Evolutionary conservation across 2,329 filamentous ascomycete genomes (phyloP).

Genomic region (Ophiosphaerella korrae): DNA sequence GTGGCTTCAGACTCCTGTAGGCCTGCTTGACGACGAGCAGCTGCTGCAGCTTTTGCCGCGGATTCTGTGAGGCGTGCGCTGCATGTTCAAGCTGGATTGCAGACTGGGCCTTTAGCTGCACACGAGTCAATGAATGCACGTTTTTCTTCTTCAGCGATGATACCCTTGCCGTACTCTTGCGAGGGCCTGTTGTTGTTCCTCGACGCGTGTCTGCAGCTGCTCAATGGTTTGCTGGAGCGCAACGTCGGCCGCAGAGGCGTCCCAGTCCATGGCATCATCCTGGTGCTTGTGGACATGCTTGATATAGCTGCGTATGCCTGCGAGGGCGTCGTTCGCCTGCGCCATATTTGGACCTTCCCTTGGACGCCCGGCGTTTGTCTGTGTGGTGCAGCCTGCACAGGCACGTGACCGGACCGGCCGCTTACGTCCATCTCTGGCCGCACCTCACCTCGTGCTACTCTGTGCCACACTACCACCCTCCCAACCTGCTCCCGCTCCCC

Average conservation of each 20-base stretch:
- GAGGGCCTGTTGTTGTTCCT: conserved; percentile 54
- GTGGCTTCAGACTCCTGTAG: conserved; percentile 66
- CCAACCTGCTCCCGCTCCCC: conserved; percentile 18
- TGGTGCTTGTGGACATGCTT: conserved; percentile 25
- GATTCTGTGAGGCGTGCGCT: conserved; percentile 43
- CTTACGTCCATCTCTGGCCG: conserved; percentile 21
- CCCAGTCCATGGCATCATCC: conserved; percentile 43
- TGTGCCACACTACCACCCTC: too few relatives aligned
- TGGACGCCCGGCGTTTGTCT: background rate
- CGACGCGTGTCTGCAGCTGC: conserved; percentile 64
- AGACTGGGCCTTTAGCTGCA: conserved; percentile 52
- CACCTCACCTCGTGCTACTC: conserved; percentile 16
- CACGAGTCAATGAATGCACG: conserved; percentile 21
- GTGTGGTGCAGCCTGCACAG: background rate
- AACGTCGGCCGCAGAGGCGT: conserved; percentile 52
- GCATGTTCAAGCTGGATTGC: conserved; percentile 23
- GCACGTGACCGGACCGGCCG: conserved; percentile 20
- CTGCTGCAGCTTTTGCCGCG: conserved; percentile 49
- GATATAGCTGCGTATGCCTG: conserved; percentile 39
- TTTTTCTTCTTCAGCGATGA: background rate
- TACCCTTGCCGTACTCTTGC: conserved; percentile 46
- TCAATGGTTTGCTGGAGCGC: conserved; percentile 70
- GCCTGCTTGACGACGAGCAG: conserved; percentile 64
- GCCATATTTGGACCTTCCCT: conserved; percentile 23
- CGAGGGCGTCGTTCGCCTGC: conserved; percentile 19